phyloP scores from a whole-genome alignment of 768 basidiomycete genomes.

The Lentinula detonsa region DNA sequence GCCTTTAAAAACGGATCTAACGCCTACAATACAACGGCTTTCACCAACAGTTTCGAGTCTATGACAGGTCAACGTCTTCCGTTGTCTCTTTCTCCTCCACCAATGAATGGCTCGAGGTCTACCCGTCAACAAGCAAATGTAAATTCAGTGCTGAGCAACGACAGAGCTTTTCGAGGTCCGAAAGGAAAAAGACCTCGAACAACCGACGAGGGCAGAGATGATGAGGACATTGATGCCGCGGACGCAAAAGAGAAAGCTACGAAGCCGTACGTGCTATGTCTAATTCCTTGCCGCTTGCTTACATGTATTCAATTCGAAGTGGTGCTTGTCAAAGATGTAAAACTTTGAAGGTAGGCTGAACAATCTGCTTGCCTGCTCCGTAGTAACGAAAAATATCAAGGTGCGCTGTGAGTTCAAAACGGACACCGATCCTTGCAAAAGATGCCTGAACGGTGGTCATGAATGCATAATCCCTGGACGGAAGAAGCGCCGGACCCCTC shows the following conservation, averaged over 20 bases:
- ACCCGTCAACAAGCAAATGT: neutral
- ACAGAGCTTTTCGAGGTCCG: conserved; percentile 10
- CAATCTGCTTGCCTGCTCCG: neutral
- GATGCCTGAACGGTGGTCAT: conserved; percentile 63
- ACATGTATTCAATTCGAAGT: conserved; percentile 15
- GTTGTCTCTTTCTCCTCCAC: neutral
- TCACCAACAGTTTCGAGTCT: neutral
- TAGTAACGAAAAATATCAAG: conserved; percentile 20
- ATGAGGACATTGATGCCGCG: conserved; percentile 32
- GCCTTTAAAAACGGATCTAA: neutral
- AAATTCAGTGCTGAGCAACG: neutral
- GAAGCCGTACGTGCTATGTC: conserved; percentile 34
- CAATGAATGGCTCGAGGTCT: neutral
- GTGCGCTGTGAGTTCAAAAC: conserved; percentile 75
- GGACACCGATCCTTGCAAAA: conserved; percentile 69
- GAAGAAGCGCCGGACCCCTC: conserved; percentile 73
- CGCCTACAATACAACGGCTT: neutral
- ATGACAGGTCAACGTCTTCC: neutral
- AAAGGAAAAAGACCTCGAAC: conserved; percentile 32
- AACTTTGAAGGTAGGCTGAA: conserved; percentile 33
- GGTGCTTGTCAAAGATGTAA: conserved; percentile 76
- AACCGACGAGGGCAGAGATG: conserved; percentile 23
- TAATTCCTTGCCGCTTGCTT: conserved; percentile 3
- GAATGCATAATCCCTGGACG: conserved; percentile 81
- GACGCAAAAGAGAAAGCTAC: conserved; percentile 28